Conservation (phyloP, 306 rosid genomes). For the Glycine soja region DNA sequence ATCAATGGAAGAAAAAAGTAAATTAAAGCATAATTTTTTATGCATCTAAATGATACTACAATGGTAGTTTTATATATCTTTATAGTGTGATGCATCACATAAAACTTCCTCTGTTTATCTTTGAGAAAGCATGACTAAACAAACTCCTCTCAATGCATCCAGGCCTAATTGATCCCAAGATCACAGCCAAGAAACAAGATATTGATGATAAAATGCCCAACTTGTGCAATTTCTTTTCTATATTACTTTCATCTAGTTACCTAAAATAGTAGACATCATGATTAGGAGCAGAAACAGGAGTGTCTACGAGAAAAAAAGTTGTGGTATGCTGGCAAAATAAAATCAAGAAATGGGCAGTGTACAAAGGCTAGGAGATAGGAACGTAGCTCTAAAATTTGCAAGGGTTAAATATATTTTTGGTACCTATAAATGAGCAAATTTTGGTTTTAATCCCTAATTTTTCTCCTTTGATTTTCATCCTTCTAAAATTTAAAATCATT, state of each 20-base stretch:
- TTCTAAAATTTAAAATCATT: too few species aligned
- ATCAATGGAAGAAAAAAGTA: constrained; percentile 30
- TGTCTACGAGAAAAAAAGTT: not conserved
- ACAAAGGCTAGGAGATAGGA: not conserved
- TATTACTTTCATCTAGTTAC: constrained; percentile 22
- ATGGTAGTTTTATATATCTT: not conserved
- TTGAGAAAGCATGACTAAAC: constrained; percentile 24
- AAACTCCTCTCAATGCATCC: constrained; percentile 40
- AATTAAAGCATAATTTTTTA: constrained; percentile 21
- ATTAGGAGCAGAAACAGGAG: not conserved
- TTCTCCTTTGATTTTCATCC: too few species aligned
- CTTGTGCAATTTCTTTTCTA: constrained; percentile 13
- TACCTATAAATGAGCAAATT: not conserved
- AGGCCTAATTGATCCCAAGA: constrained; percentile 20
- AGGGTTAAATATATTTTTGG: not conserved
- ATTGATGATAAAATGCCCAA: not conserved
- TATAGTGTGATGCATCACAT: constrained; percentile 29
- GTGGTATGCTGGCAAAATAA: not conserved
- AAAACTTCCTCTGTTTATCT: constrained; percentile 21
- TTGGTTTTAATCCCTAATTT: not conserved
- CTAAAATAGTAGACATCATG: not conserved
- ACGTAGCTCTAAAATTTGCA: not conserved
- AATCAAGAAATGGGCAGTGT: not conserved
- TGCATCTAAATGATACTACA: constrained; percentile 21
- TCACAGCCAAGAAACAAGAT: constrained; percentile 21